Evolutionary conservation across 228 moss, liverwort and hornwort genomes (phyloP), one percentile per base, ranked within the genome.

Genomic region (Sphagnum fallax): DNA sequence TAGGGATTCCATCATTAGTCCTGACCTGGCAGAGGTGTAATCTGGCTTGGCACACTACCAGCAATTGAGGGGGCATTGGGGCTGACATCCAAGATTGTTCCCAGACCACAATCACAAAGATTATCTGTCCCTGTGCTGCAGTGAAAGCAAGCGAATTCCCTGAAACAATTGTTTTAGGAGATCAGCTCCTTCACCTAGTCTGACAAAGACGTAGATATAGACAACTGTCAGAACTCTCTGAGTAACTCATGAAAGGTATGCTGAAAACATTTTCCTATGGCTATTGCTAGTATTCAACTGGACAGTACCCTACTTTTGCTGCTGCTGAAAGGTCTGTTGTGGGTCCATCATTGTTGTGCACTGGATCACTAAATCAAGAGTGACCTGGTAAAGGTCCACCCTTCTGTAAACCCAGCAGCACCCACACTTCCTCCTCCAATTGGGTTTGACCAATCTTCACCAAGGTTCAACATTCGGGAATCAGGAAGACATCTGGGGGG

Each of bases 401-500:
- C 97, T 77, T 73, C 69, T 81, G 74, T 16, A 16, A 16, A 16
- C 16, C 16, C 16, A 16, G 85, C 97, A 50, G 83, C 85, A 13
- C 87, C 82, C 18, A 77, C 79, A 61, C 66, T 91, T 62, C 72
- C 78, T 1, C 75, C 88, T n/a, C 77, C 72, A 14, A 57, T 74
- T 69, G 80, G 82, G 13, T 97, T 93, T 14, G 88, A 85, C 50
- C 97, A 93, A 10, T 87, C 97, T 13, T 97, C 97, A 48, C 97
- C 97, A 71, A 88, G 93, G 63, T 60, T 78, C 16, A 73, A 70
- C 52, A 83, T 55, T 69, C 83, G 89, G 73, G 91, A 16, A 16
- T 16, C 16, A 16, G 16, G 16, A 16, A 16, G 76, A 4, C 79
- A 87, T 52, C 85, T 75, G 50, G 59, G 74, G 14, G 50, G 75